Evolutionary conservation across 2,329 filamentous ascomycete genomes (phyloP), one percentile per base, ranked within the genome.

Genomic region (Colletotrichum echinochloae): DNA sequence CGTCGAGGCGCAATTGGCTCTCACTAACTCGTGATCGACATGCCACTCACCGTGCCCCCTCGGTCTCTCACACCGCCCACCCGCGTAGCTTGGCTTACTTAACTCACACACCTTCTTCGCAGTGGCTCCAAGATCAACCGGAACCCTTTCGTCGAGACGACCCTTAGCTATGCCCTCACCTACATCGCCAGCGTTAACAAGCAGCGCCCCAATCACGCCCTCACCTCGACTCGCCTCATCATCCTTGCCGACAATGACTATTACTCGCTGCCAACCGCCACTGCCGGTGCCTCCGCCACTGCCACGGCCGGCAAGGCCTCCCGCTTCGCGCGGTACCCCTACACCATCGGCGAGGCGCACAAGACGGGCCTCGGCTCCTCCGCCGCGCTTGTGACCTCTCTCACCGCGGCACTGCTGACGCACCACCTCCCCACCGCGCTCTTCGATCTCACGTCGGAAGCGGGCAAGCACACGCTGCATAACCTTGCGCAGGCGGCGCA

Each of bases 291-390:
- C 66, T 78, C 84, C 23, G 78, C 79, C 65, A 80, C 77, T 28
- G 77, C 75, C 14, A 66, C 61, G 39, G 49, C 18, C 11, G 61
- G 70, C 26, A 61, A 72, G 78, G 76, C 74, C 69, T 81, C 76
- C 20, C 89, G 90, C 72, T 98, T 98, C 83, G 87, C 90, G 73
- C 88, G 91, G 78, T 97, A 97, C 82, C 87, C 88, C 52, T 91
- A 95, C 20, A 88, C 90, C 7, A 88, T 99, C 44, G 83, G 86
- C 68, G 87, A 91, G 73, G 95, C 95, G 20, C 92, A 98, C 86
- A 99, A 99, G 85, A 99, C 96, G 0, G 96, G 96, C 2, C 89
- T 99, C 37, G 96, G 96, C 69, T 98, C 95, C 14, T 98, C 95
- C 1, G 96, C 96, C 5, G 96, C 96, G 5, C 88, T 99, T 16